phyloP scores from a whole-genome alignment of 1,139 yeast species.

The Candida sp. region DNA sequence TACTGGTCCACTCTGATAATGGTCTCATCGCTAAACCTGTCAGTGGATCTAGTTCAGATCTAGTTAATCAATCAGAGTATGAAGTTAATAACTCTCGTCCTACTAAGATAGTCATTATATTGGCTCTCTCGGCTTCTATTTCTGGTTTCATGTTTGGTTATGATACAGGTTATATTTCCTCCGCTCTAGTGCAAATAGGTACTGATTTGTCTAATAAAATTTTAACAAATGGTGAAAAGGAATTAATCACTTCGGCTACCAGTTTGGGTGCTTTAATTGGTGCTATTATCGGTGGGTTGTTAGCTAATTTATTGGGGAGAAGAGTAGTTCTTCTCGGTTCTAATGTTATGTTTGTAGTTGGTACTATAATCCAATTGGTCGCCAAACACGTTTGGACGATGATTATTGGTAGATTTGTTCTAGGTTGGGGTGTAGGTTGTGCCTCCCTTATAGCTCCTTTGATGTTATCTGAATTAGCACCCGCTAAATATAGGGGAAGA shows the following conservation, averaged over 20 bases:
- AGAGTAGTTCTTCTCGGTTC: slow-evolving; percentile 78
- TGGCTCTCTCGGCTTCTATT: slow-evolving; percentile 80
- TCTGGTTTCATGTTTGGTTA: slow-evolving; percentile 97
- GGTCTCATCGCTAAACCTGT: background rate
- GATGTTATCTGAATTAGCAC: slow-evolving; percentile 89
- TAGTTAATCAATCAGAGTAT: slow-evolving; percentile 3
- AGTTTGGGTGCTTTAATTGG: slow-evolving; percentile 89
- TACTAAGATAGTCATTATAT: slow-evolving; percentile 58
- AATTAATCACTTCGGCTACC: slow-evolving; percentile 91
- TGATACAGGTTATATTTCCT: slow-evolving; percentile 93
- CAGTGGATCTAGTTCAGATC: background rate
- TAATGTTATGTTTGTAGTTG: slow-evolving; percentile 73
- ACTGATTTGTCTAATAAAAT: slow-evolving; percentile 56
- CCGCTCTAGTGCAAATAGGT: slow-evolving; percentile 87
- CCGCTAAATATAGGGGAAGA: slow-evolving; percentile 88
- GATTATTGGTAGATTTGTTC: slow-evolving; percentile 85
- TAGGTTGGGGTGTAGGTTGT: slow-evolving; percentile 96
- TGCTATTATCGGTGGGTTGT: slow-evolving; percentile 69
- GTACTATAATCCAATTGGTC: slow-evolving; percentile 80
- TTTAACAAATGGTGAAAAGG: slow-evolving; percentile 74
- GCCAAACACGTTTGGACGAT: slow-evolving; percentile 84
- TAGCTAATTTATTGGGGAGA: slow-evolving; percentile 82
- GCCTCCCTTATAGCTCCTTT: slow-evolving; percentile 91
- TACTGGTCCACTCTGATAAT: background rate
- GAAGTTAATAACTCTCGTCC: slow-evolving; percentile 38